Conservation (phyloP, 2,329 filamentous ascomycete species). For the Colletotrichum lindemuthianum region DNA sequence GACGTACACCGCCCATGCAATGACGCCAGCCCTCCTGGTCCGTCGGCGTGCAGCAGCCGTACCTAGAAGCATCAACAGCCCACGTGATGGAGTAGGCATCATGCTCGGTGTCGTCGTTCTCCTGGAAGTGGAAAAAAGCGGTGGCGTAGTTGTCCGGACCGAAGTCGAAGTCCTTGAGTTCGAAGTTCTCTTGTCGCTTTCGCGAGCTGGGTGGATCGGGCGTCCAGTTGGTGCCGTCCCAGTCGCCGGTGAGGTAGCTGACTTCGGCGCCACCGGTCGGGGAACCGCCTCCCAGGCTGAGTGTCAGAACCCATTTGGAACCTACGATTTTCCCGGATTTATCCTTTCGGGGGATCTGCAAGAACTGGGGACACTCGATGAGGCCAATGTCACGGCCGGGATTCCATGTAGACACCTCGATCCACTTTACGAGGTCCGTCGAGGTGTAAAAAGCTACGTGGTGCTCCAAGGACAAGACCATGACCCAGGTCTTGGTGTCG, state of each 20-base stretch:
- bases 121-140: constrained; percentile 44
- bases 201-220: constrained; percentile 15
- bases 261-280: constrained; percentile 31
- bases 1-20: constrained; percentile 35
- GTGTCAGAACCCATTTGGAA: constrained; percentile 33
- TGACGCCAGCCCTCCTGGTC: constrained; percentile 45
- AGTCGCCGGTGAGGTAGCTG: constrained; percentile 34
- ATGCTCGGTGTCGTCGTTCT: constrained; percentile 20
- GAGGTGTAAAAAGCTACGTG: constrained; percentile 70
- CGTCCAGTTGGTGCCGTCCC: constrained; percentile 34
- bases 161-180: constrained; percentile 45
- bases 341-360: constrained; percentile 53
- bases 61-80: constrained; percentile 49
- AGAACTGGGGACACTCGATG: constrained; percentile 50
- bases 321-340: constrained; percentile 51
- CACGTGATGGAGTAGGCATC: constrained; percentile 47
- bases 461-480: constrained; percentile 67
- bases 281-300: constrained; percentile 31
- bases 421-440: constrained; percentile 68
- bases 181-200: constrained; percentile 24
- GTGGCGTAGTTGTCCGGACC: constrained; percentile 50
- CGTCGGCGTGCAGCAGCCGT: constrained; percentile 44
- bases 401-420: constrained; percentile 37
- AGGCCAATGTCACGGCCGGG: constrained; percentile 52
- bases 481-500: constrained; percentile 61